Evolutionary conservation across 768 basidiomycete species (phyloP).

Genomic region (Porphyrellus cyaneotinctus): DNA sequence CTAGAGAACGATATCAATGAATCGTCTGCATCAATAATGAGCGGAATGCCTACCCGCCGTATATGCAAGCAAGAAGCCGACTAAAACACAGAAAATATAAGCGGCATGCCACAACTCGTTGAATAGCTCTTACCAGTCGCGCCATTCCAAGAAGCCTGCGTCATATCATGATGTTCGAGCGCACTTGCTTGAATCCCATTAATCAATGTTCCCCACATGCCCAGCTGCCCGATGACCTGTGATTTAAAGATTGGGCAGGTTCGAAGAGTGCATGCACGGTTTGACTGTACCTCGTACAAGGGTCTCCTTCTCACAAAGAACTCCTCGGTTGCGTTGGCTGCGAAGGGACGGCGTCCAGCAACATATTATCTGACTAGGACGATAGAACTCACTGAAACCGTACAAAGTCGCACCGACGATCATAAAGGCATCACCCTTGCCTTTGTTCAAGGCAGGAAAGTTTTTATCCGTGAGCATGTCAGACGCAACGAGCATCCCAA

Average conservation of each 20-base stretch:
- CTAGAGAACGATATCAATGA: constrained; percentile 29
- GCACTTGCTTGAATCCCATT: constrained; percentile 74
- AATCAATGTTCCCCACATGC: constrained; percentile 80
- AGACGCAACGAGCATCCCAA: constrained; percentile 75
- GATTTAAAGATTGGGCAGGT: neutral
- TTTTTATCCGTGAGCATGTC: constrained; percentile 77
- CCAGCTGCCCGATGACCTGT: constrained; percentile 78
- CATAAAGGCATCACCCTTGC: constrained; percentile 85
- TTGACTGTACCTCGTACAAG: constrained; percentile 58
- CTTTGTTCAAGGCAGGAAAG: constrained; percentile 58
- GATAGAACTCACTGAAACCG: constrained; percentile 64
- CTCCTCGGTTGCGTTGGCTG: constrained; percentile 87
- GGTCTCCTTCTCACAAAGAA: constrained; percentile 78
- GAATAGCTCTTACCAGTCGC: constrained; percentile 51
- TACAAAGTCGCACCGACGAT: constrained; percentile 81
- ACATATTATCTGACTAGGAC: neutral
- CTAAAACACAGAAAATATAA: constrained; percentile 25
- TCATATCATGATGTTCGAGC: constrained; percentile 68
- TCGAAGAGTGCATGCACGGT: neutral
- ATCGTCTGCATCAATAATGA: neutral
- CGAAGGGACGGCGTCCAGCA: neutral
- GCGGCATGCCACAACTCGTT: neutral
- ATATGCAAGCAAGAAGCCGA: constrained; percentile 51
- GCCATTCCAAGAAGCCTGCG: constrained; percentile 65
- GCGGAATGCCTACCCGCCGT: constrained; percentile 33